Conservation (phyloP, 1,139 yeast species). For the Diutina neorugosa region DNA sequence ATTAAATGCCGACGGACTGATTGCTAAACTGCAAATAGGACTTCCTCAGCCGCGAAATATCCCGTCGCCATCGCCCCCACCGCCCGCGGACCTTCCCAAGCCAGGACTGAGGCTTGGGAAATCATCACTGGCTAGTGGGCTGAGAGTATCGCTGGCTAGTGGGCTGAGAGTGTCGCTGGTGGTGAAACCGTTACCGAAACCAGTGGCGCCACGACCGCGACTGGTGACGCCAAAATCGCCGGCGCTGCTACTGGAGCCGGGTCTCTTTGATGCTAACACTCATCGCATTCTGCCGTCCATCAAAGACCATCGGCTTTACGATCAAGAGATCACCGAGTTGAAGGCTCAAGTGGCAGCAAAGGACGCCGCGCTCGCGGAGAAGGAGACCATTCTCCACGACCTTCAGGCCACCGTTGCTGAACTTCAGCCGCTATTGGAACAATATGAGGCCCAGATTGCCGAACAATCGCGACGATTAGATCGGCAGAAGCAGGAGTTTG, state of each 20-base stretch:
- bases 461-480: background rate
- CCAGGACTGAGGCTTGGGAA: background rate
- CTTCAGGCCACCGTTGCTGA: conserved; percentile 31
- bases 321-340: background rate
- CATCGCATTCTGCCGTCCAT: background rate
- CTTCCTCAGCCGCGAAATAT: background rate
- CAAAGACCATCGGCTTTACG: background rate
- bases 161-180: background rate
- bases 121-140: background rate
- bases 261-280: background rate
- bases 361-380: conserved; percentile 18
- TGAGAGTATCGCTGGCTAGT: background rate
- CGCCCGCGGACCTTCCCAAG: background rate
- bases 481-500: background rate
- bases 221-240: background rate
- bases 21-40: background rate
- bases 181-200: background rate
- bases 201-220: background rate
- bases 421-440: conserved; percentile 32
- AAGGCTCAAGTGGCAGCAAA: background rate
- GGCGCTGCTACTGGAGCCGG: background rate
- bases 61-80: background rate
- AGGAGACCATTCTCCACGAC: conserved; percentile 26
- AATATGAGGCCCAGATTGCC: conserved; percentile 28
- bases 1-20: background rate